Evolutionary conservation across 768 basidiomycete species (phyloP), one percentile per base, ranked within the genome.

Genomic region (Aureoboletus auriporus): DNA sequence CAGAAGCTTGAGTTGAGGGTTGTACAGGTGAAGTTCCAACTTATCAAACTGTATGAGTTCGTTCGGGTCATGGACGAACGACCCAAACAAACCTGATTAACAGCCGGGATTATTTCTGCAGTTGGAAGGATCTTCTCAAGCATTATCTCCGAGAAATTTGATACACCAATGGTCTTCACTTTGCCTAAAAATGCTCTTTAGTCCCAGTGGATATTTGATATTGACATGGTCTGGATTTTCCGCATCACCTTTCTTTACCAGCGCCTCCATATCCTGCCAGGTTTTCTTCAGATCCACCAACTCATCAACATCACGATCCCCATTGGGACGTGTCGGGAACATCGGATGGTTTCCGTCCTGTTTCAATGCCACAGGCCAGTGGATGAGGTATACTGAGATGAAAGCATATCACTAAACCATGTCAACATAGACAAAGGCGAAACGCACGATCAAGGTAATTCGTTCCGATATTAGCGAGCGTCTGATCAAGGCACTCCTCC

Each of bases 351-450:
- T 86, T 33, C 84, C 85, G 23, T 79, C 78, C 10, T 81, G 78
- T 59, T 86, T 86, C 57, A 86, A 60, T 28, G 84, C 73, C n/a
- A 91, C 68, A 1, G 90, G 91, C 89, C 89, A 92, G 63, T 90
- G 88, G 17, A 90, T 64, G 26, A 89, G 75, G 58, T 84, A 86
- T 47, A 87, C 77, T 9, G 36, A 47, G 5, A 17, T 8, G 8
- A 14, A 8, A 36, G 8, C 6, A 6, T 0, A 10, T 51, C 35
- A 44, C 13, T 28, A 43, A 11, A 14, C 12, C 8, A 39, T 1
- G 58, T 30, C 2, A 42, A 14, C 17, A 36, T 10, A 3, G 39
- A 20, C n/a, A 23, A 16, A 6, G 16, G n/a, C 13, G 29, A n/a
- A 53, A 71, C 76, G 64, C 59, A 84, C 86, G 71, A 51, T 94